Evolutionary conservation across 345 rosid genomes (phyloP).

Genomic region (Eucalyptus pauciflora): DNA sequence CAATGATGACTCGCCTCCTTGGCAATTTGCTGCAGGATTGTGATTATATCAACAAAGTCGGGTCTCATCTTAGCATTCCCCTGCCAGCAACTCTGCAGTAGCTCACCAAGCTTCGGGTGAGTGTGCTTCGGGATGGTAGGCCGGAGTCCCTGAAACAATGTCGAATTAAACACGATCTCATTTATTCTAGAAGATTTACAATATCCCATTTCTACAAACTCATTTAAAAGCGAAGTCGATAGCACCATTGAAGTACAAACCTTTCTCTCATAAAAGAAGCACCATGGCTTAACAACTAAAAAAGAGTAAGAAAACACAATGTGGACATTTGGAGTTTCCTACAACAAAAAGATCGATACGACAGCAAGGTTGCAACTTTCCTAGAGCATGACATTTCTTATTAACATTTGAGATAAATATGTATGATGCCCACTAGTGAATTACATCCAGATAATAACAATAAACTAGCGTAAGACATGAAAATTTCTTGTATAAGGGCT

Average conservation of each 20-base stretch:
- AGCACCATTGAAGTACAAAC: background rate
- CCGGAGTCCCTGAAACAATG: constrained; percentile 47
- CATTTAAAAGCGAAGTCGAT: no score
- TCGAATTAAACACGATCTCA: background rate
- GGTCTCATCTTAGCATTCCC: constrained; percentile 78
- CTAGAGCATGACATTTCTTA: background rate
- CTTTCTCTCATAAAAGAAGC: background rate
- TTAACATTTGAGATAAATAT: background rate
- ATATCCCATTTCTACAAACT: background rate
- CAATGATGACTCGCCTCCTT: constrained; percentile 44
- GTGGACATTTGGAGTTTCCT: background rate
- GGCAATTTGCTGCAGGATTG: constrained; percentile 46
- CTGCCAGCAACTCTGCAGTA: constrained; percentile 78
- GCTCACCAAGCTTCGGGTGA: constrained; percentile 47
- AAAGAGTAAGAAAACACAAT: background rate
- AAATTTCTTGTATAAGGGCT: background rate
- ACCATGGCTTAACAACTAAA: background rate
- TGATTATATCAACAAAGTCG: constrained; percentile 69
- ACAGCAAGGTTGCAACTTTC: background rate
- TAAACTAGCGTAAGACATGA: background rate
- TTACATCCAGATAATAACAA: background rate
- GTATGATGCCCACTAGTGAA: background rate
- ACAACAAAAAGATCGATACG: background rate
- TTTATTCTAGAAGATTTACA: background rate
- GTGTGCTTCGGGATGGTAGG: constrained; percentile 73